Evolutionary conservation across 176 grass and related monocot genomes (phyloP).

Genomic region (Tuctoria greenei): DNA sequence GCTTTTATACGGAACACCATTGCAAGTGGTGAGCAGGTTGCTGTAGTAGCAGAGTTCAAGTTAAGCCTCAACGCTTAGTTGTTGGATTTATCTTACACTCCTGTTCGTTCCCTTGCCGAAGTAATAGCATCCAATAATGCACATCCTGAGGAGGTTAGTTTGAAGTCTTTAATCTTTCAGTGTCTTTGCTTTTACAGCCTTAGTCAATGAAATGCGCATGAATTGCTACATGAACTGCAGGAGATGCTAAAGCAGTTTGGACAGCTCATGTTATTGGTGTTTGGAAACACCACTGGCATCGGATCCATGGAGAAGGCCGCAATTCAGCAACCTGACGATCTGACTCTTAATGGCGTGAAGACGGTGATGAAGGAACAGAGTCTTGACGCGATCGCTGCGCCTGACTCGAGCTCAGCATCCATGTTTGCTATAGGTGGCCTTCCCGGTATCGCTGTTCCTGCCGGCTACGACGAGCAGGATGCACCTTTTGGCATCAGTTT

Average conservation of each 20-base stretch:
- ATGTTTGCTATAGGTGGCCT: constrained; percentile 44
- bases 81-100: constrained; percentile 41
- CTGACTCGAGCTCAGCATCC: not conserved
- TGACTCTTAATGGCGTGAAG: constrained; percentile 42
- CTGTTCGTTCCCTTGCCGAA: constrained; percentile 50
- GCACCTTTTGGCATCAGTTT: constrained; percentile 53
- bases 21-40: constrained; percentile 45
- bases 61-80: constrained; percentile 47
- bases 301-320: constrained; percentile 26
- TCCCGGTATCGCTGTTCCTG: constrained; percentile 51
- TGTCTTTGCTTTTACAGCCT: too few relatives aligned
- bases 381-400: constrained; percentile 48
- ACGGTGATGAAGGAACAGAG: constrained; percentile 36
- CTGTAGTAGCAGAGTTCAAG: constrained; percentile 65
- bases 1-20: constrained; percentile 43
- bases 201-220: too few relatives aligned
- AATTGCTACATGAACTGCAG: constrained; percentile 34
- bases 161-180: too few relatives aligned
- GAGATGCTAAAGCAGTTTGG: constrained; percentile 50
- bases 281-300: constrained; percentile 45
- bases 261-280: not conserved
- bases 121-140: constrained; percentile 65
- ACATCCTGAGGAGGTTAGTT: constrained; percentile 42
- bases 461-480: constrained; percentile 37
- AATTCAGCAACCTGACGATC: constrained; percentile 15